Conservation (phyloP, 345 rosid species). For the Raphanus sativus region DNA sequence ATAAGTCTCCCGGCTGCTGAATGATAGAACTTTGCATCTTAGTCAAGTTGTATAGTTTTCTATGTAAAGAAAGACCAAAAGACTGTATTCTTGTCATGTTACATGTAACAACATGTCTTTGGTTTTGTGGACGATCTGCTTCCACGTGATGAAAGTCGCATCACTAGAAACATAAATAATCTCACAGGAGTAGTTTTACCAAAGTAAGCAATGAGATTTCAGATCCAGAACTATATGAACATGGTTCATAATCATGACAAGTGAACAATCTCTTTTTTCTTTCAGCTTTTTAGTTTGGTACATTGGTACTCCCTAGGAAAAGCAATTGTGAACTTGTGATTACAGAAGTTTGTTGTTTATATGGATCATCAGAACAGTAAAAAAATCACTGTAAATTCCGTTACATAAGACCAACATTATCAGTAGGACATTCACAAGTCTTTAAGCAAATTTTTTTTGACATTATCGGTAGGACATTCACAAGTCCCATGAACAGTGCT, state of each 20-base stretch:
- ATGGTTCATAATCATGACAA: neutral
- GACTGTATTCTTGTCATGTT: constrained; percentile 45
- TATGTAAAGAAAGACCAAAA: neutral
- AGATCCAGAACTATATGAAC: no score
- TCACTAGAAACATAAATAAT: neutral
- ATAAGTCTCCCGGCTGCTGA: neutral
- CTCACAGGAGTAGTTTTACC: neutral
- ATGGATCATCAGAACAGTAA: neutral
- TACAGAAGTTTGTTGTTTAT: neutral
- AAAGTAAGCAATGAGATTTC: neutral
- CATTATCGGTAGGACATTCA: no score
- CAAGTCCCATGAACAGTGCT: no score
- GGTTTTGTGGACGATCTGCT: constrained; percentile 27
- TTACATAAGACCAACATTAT: neutral
- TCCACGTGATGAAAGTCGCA: constrained; percentile 1
- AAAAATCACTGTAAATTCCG: neutral
- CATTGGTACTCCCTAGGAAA: neutral
- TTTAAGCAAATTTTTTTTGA: no score
- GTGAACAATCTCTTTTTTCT: neutral
- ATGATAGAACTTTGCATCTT: neutral
- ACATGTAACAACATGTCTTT: constrained; percentile 49
- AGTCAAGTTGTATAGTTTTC: neutral
- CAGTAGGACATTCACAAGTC: no score
- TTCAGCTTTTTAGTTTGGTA: neutral
- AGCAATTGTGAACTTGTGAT: neutral